Evolutionary conservation across 805 yeast species (phyloP), one percentile per base, ranked within the genome.

Genomic region (Komagataella kurtzmanii): DNA sequence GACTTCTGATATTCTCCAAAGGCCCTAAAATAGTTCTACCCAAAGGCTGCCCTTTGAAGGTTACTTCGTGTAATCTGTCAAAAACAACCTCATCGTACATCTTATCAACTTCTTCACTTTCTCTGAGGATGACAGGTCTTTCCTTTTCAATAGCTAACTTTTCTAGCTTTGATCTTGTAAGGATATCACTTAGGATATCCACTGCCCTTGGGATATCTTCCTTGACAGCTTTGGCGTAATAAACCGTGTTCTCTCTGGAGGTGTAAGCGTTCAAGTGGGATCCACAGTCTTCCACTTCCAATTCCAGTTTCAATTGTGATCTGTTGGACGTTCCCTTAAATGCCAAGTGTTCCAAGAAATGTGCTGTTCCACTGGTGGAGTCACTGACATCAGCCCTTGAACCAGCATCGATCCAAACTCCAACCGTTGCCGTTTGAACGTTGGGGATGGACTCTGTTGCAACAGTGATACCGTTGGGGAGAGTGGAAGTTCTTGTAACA

Each of bases 191-290:
- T 52, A 93, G 71, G 46, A 93, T 88, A 62, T 89, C 95, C 24
- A 93, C 87, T 19, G 95, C 82, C 61, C 80, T 80, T 54, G 90
- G 86, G 47, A 95, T 82, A 62, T 95, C 96, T 40, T 75, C 75
- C 58, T 80, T 76, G 53, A 90, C 72, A 30, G 97, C 79, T 67
- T 88, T 89, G 49, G 98, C 96, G 67, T 89, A 93, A 67, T 90
- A 93, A 7, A 91, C 99, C 1, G 99, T 93, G 68, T 89, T 90
- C 64, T 93, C 99, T 62, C 99, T 80, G 18, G 97, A 88, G 2
- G 99, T 93, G 72, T 93, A 93, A n/a, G 99, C 99, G 65, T 95
- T 93, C 61, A 93, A 78, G 69, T 93, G 99, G 23, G 97, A 88
- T 3, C 99, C 99, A 61, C 90, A 79, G 71, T 93, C 85, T 68